A percentile compares a stretch with the other conserved stretches of the same genome.
Conservation (phyloP, 768 basidiomycete genomes). For the Glaciozyma martinii region DNA sequence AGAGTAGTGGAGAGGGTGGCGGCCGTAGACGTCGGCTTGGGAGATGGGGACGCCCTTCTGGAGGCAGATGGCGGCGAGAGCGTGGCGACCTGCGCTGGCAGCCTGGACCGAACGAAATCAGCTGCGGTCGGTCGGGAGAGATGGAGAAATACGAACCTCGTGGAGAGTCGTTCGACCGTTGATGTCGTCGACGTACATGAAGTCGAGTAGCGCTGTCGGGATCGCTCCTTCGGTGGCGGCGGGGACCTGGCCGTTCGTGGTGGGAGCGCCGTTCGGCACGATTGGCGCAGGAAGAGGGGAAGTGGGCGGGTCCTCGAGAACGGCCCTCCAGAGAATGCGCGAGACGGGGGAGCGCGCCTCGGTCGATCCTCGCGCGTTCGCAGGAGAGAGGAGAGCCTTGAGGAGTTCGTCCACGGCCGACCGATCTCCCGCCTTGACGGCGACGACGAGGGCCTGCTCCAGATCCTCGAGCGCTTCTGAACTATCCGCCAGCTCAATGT, state of each 20-base stretch:
- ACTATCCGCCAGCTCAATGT: conserved; percentile 36
- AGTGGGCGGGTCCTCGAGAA: conserved; percentile 55
- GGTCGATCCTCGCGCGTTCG: conserved; percentile 53
- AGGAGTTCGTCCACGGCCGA: conserved; percentile 83
- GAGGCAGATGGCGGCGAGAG: conserved; percentile 73
- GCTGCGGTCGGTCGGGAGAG: background rate
- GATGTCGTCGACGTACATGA: conserved; percentile 88
- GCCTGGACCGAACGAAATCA: conserved; percentile 35
- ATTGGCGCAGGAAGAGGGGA: background rate
- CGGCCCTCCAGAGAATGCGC: conserved; percentile 89
- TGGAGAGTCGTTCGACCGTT: conserved; percentile 90
- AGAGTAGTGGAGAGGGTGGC: conserved; percentile 89
- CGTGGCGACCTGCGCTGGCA: conserved; percentile 68
- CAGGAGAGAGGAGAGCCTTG: conserved; percentile 48
- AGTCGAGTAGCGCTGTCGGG: conserved; percentile 65
- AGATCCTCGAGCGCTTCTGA: conserved; percentile 38
- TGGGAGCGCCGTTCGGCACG: background rate
- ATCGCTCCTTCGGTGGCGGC: conserved; percentile 63
- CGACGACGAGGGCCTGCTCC: conserved; percentile 31
- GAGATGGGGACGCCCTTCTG: conserved; percentile 59
- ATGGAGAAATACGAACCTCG: conserved; percentile 45
- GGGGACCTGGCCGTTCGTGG: conserved; percentile 26
- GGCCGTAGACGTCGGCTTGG: conserved; percentile 78
- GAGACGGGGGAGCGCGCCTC: conserved; percentile 61
- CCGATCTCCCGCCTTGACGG: conserved; percentile 55